Percentiles rank a stretch among this genome's conserved stretches.
These are phyloP conservation scores for Pulveroboletus ravenelii DNA, from an alignment of 768 basidiomycete genomes.

Conservation along the genomic window DNA sequence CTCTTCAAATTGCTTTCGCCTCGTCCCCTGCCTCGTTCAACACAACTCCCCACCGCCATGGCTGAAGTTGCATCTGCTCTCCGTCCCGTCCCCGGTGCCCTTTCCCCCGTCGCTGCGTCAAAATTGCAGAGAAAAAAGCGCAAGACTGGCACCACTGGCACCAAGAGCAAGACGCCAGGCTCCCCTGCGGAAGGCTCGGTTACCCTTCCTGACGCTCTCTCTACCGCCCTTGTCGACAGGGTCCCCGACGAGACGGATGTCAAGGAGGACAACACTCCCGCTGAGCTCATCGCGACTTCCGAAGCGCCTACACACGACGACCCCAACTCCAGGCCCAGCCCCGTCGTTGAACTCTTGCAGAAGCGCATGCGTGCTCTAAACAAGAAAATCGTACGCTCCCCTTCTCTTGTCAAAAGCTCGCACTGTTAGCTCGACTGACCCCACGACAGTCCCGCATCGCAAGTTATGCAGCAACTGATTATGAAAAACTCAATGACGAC, in stretches of 20 bases:
- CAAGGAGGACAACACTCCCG: conserved; percentile 43
- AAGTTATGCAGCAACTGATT: conserved; percentile 60
- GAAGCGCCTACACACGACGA: conserved; percentile 45
- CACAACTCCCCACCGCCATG: conserved; percentile 24
- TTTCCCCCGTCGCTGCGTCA: conserved; percentile 51
- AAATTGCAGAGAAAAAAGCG: conserved; percentile 70
- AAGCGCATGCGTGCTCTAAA: conserved; percentile 72
- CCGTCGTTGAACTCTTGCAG: conserved; percentile 71
- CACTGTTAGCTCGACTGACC: conserved; percentile 8
- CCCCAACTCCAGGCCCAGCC: conserved; percentile 48
- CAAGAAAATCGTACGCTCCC: conserved; percentile 74
- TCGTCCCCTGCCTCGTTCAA: not conserved
- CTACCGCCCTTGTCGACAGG: conserved; percentile 45
- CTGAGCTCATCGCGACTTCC: conserved; percentile 40
- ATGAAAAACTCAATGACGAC: conserved; percentile 81
- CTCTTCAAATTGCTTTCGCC: conserved; percentile 16
- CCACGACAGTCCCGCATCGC: conserved; percentile 61
- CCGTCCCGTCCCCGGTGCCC: conserved; percentile 76
- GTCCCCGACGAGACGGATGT: conserved; percentile 45
- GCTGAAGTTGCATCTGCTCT: conserved; percentile 30
- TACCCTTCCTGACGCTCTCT: conserved; percentile 40
- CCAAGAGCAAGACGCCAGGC: conserved; percentile 41
- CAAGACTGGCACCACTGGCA: conserved; percentile 52
- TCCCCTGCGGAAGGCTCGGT: conserved; percentile 39
- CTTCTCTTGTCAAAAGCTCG: conserved; percentile 10